A percentile compares a stretch with the other conserved stretches of the same genome.
phyloP scores from a whole-genome alignment of 2,329 filamentous ascomycete genomes.

The Cercospora zeae-maydis region DNA sequence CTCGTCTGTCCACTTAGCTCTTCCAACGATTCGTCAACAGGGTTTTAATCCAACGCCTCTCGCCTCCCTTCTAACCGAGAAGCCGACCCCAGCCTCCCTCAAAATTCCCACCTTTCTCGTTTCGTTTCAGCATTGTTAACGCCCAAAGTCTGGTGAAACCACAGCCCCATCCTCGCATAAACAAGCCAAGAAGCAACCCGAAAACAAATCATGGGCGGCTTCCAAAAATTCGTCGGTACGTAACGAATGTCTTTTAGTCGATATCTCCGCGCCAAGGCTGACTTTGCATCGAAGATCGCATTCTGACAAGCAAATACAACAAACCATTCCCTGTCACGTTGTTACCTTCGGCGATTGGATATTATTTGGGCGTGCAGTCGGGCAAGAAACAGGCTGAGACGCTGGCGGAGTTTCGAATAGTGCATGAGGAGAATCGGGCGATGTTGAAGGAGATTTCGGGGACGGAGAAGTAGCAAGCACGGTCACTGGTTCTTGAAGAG shows the following conservation, averaged over 20 bases:
- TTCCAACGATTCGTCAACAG: neutral
- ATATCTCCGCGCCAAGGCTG: neutral
- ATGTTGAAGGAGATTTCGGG: slow-evolving; percentile 25
- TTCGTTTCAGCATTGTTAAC: neutral
- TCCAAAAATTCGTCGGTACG: slow-evolving; percentile 23
- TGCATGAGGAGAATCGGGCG: slow-evolving; percentile 25
- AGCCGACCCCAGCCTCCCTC: neutral
- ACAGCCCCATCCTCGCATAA: no score
- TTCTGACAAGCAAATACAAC: slow-evolving; percentile 35
- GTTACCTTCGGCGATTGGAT: slow-evolving; percentile 33
- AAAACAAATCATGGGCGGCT: slow-evolving; percentile 12
- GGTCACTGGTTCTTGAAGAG: neutral
- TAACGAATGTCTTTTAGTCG: neutral
- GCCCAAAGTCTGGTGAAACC: neutral
- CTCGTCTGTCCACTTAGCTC: no score
- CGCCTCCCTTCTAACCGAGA: neutral
- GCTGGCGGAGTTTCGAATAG: slow-evolving; percentile 29
- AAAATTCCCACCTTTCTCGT: neutral
- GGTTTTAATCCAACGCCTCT: neutral
- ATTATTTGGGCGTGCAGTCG: slow-evolving; percentile 33
- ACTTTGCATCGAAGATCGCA: slow-evolving; percentile 22
- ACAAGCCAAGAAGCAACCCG: neutral
- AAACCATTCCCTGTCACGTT: slow-evolving; percentile 35
- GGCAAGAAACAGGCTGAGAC: slow-evolving; percentile 32
- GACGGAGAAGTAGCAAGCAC: slow-evolving; percentile 3